Evolutionary conservation across 2,329 filamentous ascomycete species (phyloP).

Genomic region (Talaromyces albobiverticillius): DNA sequence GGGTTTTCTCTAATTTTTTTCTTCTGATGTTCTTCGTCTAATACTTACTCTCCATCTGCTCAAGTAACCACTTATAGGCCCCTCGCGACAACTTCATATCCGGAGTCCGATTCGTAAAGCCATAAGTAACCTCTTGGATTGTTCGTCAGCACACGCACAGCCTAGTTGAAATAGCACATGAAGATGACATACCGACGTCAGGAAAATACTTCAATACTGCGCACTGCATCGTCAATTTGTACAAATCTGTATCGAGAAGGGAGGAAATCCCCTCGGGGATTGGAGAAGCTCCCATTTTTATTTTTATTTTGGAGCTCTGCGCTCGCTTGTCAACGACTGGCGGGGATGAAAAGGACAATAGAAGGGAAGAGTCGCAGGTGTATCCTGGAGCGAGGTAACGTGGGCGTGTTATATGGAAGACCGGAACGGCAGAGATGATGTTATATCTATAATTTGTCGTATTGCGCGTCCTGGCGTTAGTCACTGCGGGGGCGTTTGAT

Average conservation of each 20-base stretch:
- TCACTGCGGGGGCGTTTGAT: slow-evolving; percentile 6
- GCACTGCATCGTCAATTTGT: slow-evolving; percentile 99
- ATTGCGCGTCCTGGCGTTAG: slow-evolving; percentile 4
- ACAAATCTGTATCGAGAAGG: slow-evolving; percentile 80
- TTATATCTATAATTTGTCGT: background rate
- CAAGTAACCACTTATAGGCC: slow-evolving; percentile 80
- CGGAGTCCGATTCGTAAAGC: slow-evolving; percentile 92
- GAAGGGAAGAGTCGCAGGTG: background rate
- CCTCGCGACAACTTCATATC: slow-evolving; percentile 84
- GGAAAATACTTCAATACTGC: slow-evolving; percentile 91
- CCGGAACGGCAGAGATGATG: background rate
- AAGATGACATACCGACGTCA: slow-evolving; percentile 49
- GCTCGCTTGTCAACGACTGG: too few species aligned
- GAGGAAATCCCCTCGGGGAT: slow-evolving; percentile 71
- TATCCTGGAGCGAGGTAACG: background rate
- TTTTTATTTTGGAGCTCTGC: too few species aligned
- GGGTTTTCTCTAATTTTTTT: background rate
- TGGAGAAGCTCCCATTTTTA: slow-evolving; percentile 18
- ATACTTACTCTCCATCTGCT: slow-evolving; percentile 72
- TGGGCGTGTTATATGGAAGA: background rate
- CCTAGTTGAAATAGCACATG: background rate
- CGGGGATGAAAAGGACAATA: background rate
- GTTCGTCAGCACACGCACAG: slow-evolving; percentile 13
- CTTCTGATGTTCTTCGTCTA: background rate
- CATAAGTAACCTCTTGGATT: slow-evolving; percentile 70